phyloP scores from a whole-genome alignment of 495 filamentous ascomycete species.

The Penicillium daleae region DNA sequence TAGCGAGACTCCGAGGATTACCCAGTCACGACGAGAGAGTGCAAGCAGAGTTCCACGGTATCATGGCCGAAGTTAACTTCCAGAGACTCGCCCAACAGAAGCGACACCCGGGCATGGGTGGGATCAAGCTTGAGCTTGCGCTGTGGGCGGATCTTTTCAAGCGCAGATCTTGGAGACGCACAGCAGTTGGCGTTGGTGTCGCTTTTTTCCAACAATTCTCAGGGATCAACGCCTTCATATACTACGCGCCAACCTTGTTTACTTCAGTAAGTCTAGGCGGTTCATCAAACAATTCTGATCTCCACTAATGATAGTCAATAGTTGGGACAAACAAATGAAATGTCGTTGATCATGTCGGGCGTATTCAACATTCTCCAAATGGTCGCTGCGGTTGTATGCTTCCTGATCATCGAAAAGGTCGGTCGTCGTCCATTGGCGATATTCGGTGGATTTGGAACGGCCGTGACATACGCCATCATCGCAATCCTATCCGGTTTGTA shows the following conservation, averaged over 20 bases:
- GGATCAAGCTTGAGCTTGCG: constrained; percentile 9
- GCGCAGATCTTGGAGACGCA: constrained; percentile 4
- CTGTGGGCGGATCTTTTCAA: constrained; percentile 8
- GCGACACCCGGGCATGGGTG: constrained; percentile 4
- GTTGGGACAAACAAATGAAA: constrained; percentile 1
- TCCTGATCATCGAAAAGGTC: constrained; percentile 9
- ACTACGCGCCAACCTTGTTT: constrained; percentile 14
- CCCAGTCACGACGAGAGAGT: constrained; percentile 14
- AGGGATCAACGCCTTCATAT: constrained; percentile 19
- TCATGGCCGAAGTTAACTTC: constrained; percentile 7
- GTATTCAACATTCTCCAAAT: constrained; percentile 8
- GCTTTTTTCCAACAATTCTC: constrained; percentile 15
- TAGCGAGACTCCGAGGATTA: constrained; percentile 32
- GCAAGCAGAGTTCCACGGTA: constrained; percentile 7
- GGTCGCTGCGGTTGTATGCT: constrained; percentile 7
- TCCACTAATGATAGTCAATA: neutral
- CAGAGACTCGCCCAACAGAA: constrained; percentile 13
- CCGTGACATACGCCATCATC: constrained; percentile 70
- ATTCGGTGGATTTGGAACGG: constrained; percentile 45
- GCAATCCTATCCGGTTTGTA: constrained; percentile 66
- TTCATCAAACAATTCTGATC: too few relatives aligned
- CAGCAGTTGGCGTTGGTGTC: constrained; percentile 6
- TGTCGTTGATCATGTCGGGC: constrained; percentile 9
- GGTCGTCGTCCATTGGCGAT: constrained; percentile 19
- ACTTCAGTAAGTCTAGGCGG: neutral